A percentile compares a stretch with the other conserved stretches of the same genome.
phyloP scores from a whole-genome alignment of 306 rosid species.

The Gleditsia sinensis region DNA sequence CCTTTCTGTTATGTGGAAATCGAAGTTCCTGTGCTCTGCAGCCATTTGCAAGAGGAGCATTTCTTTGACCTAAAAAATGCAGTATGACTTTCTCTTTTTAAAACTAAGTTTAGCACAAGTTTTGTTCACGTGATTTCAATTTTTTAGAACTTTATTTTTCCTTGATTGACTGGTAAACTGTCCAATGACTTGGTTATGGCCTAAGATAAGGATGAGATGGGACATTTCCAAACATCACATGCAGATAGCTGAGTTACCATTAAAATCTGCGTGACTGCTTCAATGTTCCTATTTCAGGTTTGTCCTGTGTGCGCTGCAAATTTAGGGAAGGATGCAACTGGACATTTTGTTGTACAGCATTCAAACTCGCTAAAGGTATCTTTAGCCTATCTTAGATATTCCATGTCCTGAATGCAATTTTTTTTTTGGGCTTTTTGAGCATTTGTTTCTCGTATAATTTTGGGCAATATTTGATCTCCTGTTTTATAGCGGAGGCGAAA shows the following conservation, averaged over 20 bases:
- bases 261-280: constrained; percentile 36
- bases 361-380: constrained; percentile 74
- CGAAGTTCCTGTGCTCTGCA: constrained; percentile 60
- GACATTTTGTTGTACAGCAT: constrained; percentile 69
- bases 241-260: constrained; percentile 3
- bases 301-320: constrained; percentile 90
- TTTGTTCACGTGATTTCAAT: constrained; percentile 7
- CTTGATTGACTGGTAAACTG: not conserved
- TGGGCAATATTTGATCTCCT: constrained; percentile 20
- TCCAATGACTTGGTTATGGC: not conserved
- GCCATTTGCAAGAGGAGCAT: constrained; percentile 81
- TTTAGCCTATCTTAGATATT: constrained; percentile 15
- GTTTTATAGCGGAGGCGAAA: constrained; percentile 63
- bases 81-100: constrained; percentile 46
- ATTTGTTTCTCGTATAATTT: constrained; percentile 25
- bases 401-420: constrained; percentile 6
- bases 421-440: constrained; percentile 22
- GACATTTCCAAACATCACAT: not conserved
- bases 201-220: constrained; percentile 8
- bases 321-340: constrained; percentile 70
- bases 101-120: not conserved
- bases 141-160: not conserved
- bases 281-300: constrained; percentile 57
- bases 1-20: constrained; percentile 90
- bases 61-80: constrained; percentile 73